Evolutionary conservation across 108 stramenopile species (phyloP), one percentile per base, ranked within the genome.

Genomic region (Nitzschia sp.): DNA sequence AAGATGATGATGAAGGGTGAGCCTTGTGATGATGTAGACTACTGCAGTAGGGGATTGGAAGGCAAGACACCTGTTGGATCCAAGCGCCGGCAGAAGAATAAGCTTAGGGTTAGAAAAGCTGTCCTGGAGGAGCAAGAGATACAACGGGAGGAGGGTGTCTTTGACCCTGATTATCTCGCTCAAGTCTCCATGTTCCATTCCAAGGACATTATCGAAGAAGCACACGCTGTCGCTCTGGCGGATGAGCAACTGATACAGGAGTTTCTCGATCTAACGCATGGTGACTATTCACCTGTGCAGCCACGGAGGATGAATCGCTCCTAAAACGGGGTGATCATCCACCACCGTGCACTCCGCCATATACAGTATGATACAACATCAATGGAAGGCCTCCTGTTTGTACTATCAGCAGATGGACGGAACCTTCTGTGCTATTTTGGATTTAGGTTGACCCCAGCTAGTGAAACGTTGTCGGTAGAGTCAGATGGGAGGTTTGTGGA

Each of bases 1-100:
- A 75, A 75, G 25, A 75, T 75, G 73, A 75, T 75, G 53, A 75
- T 75, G 73, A 75, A 63, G 41, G 73, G 65, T 12, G 67, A 75
- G 40, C 42, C 22, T 11, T 75, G 58, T 24, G 73, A 75, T 53
- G 67, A 75, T 22, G 38, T 75, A 12, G 67, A 67, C 48, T 68
- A 75, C 44, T 68, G 66, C 29, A 62, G 66, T 60, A 58, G 73
- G 7, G 73, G 73, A 7, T 54, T 75, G 29, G 73, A 75, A 53
- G 66, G 73, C 12, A 75, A 75, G 51, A 75, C 73, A 12, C 53
- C 52, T 12, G 38, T 14, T 15, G 73, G 67, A 21, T 67, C 73
- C 9, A 75, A 55, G 42, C 39, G 55, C 21, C 59, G 73, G 0
- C 57, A 53, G 19, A 67, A 75, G 24, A 68, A 61, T 38, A 75